Evolutionary conservation across 1,284 basidiomycete genomes (phyloP), one percentile per base, ranked within the genome.

Genomic region (Kwoniella shivajii): DNA sequence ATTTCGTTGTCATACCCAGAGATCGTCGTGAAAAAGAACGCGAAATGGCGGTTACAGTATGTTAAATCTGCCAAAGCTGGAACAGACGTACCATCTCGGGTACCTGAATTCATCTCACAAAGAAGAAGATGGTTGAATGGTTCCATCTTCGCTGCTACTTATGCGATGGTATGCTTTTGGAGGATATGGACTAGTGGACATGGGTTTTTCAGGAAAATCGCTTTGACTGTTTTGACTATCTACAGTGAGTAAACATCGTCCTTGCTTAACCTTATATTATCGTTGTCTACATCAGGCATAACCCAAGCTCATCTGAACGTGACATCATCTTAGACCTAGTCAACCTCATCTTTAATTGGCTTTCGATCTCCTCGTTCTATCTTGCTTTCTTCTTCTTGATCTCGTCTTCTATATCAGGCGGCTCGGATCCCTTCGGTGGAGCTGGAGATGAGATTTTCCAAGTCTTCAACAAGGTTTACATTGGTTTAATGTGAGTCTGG

Each of bases 121-220:
- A 87, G 90, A 76, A 86, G 90, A 64, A 84, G 91, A 65, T 94
- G 91, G 92, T 76, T 94, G 60, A 94, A 95, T 69, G 92, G 91
- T 24, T 75, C 73, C 13, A 74, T 73, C 57, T 75, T 75, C 42
- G 91, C 92, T 20, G 89, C 88, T 2, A 84, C 92, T 50, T 90
- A 94, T 69, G 88, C 91, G 1, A 88, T 90, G 1, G 81, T 89
- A 16, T 89, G 88, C 78, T 91, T 87, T 80, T 90, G 83, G 79
- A 84, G 85, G 54, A 89, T 95, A 63, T 92, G 90, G 88, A 86
- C 88, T 0, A 91, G 89, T n/a, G 92, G 92, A 2, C 92, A 95
- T 73, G 84, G 84, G 67, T 86, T 91, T 75, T 85, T 93, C 80
- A 83, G 92, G 60, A 93, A 89, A 81, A 82, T 92, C 58, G 67